Evolutionary conservation across 1,284 basidiomycete species (phyloP).

Genomic region (Leccinum pachyderme): DNA sequence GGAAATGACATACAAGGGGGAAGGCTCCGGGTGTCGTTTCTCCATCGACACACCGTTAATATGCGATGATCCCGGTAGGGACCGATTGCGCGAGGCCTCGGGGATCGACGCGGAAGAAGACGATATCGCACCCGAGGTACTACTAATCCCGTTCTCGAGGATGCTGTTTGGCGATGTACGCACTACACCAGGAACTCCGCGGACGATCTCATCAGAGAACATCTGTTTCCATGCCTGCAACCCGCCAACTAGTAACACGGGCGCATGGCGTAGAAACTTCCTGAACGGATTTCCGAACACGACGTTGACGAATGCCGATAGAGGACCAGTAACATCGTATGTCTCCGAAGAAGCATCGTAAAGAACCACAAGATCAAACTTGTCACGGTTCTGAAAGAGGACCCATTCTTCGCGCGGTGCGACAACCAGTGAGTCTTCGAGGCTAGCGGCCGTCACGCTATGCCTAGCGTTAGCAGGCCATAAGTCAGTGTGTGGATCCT

Average conservation of each 20-base stretch:
- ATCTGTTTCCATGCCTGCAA: constrained; percentile 80
- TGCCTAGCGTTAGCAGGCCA: constrained; percentile 14
- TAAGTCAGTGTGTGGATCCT: background rate
- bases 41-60: constrained; percentile 19
- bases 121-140: constrained; percentile 26
- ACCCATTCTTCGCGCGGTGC: constrained; percentile 69
- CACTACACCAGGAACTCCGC: constrained; percentile 24
- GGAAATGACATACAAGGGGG: constrained; percentile 18
- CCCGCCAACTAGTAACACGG: constrained; percentile 86
- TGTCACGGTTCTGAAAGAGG: constrained; percentile 78
- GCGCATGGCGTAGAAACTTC: constrained; percentile 74
- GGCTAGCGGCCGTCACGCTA: constrained; percentile 64
- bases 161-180: constrained; percentile 23
- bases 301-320: constrained; percentile 61
- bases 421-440: constrained; percentile 78
- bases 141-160: constrained; percentile 28
- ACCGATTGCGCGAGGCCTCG: constrained; percentile 22
- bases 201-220: constrained; percentile 49
- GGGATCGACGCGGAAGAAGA: constrained; percentile 23
- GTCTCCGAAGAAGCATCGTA: constrained; percentile 75
- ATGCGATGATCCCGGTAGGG: constrained; percentile 8
- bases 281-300: constrained; percentile 75
- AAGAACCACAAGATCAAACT: constrained; percentile 88
- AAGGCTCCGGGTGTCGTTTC: constrained; percentile 17
- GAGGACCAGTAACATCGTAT: constrained; percentile 51